Percentiles rank a stretch among this genome's conserved stretches.
Conservation (phyloP, 495 filamentous ascomycete species). For the Penicillium salamii region DNA sequence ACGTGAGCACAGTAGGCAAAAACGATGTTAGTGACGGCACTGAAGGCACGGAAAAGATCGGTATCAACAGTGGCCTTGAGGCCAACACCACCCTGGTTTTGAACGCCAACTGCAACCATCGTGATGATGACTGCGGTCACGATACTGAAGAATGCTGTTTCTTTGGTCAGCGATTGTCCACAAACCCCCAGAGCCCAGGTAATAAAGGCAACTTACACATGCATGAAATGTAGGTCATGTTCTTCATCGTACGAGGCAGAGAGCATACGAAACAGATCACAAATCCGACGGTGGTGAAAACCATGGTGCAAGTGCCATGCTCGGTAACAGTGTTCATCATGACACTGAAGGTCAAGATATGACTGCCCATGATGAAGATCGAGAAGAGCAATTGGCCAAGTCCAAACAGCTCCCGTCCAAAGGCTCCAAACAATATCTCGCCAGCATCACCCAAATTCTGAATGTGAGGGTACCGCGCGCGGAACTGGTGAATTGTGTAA, state of each 20-base stretch:
- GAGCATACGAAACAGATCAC: constrained; percentile 59
- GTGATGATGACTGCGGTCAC: constrained; percentile 65
- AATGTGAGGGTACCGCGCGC: constrained; percentile 46
- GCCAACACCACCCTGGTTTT: constrained; percentile 17
- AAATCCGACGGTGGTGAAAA: constrained; percentile 63
- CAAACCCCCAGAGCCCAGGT: too few relatives aligned
- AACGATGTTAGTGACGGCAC: constrained; percentile 34
- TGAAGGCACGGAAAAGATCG: constrained; percentile 29
- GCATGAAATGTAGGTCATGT: constrained; percentile 58
- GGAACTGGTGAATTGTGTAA: constrained; percentile 33
- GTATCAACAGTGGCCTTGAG: constrained; percentile 22
- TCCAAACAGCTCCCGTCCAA: constrained; percentile 62
- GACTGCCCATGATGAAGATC: constrained; percentile 70
- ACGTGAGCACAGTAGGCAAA: constrained; percentile 50
- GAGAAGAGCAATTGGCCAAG: constrained; percentile 63
- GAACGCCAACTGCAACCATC: constrained; percentile 62
- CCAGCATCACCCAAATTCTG: constrained; percentile 72
- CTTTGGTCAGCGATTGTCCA: too few relatives aligned
- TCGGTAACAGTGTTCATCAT: constrained; percentile 65
- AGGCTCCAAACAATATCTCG: constrained; percentile 59
- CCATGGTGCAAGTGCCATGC: constrained; percentile 64
- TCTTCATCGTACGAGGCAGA: constrained; percentile 63
- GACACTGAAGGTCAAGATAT: constrained; percentile 66
- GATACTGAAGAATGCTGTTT: constrained; percentile 57
- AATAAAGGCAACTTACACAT: constrained; percentile 43